phyloP scores from a whole-genome alignment of 345 rosid species.

The Erysimum cheiranthoides region DNA sequence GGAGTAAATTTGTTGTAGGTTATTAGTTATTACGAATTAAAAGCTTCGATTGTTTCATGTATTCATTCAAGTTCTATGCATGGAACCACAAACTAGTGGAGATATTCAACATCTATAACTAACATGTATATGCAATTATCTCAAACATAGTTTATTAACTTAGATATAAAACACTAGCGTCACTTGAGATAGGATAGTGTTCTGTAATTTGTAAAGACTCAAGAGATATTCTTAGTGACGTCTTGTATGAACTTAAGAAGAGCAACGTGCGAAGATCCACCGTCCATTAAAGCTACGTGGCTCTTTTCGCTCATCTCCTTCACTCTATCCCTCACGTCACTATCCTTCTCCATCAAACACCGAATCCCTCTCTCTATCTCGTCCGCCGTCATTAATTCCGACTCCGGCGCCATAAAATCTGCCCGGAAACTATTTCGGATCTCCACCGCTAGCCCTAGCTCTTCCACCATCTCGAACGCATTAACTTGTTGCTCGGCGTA shows the following conservation, averaged over 20 bases:
- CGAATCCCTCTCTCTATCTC: constrained; percentile 47
- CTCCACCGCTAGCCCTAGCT: constrained; percentile 56
- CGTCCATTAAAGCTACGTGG: constrained; percentile 36
- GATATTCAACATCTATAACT: no score
- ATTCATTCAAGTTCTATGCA: neutral
- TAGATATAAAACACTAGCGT: neutral
- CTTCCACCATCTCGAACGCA: constrained; percentile 55
- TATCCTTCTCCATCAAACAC: constrained; percentile 42
- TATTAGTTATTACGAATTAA: neutral
- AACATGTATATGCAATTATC: no score
- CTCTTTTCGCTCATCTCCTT: constrained; percentile 38
- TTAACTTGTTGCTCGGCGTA: constrained; percentile 50
- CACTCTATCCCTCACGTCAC: constrained; percentile 38
- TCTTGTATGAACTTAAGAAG: constrained; percentile 37
- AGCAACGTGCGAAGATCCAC: constrained; percentile 42
- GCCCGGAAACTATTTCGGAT: constrained; percentile 46
- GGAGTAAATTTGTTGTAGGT: neutral
- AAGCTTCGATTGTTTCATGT: neutral
- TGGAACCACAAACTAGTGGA: neutral
- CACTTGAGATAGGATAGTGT: neutral
- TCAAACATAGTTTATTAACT: neutral
- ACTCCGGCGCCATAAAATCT: neutral
- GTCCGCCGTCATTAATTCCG: constrained; percentile 7
- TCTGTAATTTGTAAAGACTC: neutral
- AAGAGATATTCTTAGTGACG: constrained; percentile 9